Conservation (phyloP, 2,329 filamentous ascomycete genomes). For the Colletotrichum truncatum region DNA sequence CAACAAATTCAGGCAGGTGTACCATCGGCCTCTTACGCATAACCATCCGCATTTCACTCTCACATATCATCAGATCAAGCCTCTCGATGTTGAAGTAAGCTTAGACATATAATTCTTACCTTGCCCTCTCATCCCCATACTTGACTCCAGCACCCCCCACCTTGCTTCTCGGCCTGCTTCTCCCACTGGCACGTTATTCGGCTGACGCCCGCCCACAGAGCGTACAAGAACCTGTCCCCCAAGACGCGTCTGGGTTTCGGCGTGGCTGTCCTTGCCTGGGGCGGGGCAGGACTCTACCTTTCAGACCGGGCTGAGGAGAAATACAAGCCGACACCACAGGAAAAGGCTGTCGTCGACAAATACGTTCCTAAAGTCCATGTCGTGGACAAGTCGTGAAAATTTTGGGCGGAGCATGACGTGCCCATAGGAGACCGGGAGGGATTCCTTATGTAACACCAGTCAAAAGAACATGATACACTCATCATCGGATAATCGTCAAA, state of each 20-base stretch:
- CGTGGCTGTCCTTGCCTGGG: constrained; percentile 79
- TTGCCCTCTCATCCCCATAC: not conserved
- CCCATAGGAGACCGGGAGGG: too few relatives aligned
- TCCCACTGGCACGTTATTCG: not conserved
- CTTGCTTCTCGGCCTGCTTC: not conserved
- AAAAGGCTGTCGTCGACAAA: constrained; percentile 72
- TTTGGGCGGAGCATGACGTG: too few relatives aligned
- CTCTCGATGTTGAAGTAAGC: constrained; percentile 28
- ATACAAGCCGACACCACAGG: constrained; percentile 76
- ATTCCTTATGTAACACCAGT: too few relatives aligned
- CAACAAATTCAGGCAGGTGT: too few relatives aligned
- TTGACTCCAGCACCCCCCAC: not conserved
- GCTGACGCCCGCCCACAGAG: constrained; percentile 48
- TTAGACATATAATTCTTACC: constrained; percentile 6
- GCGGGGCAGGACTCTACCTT: constrained; percentile 75
- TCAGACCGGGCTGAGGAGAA: constrained; percentile 78
- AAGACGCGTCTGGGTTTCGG: constrained; percentile 79
- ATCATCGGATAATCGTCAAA: too few relatives aligned
- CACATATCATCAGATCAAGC: constrained; percentile 8
- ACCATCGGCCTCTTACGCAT: not conserved
- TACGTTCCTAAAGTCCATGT: constrained; percentile 69
- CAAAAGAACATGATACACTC: not conserved
- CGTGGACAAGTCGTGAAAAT: constrained; percentile 58
- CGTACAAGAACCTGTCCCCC: constrained; percentile 77
- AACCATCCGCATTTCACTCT: not conserved